phyloP scores from a whole-genome alignment of 2,329 filamentous ascomycete species.

The Alternaria alternata region DNA sequence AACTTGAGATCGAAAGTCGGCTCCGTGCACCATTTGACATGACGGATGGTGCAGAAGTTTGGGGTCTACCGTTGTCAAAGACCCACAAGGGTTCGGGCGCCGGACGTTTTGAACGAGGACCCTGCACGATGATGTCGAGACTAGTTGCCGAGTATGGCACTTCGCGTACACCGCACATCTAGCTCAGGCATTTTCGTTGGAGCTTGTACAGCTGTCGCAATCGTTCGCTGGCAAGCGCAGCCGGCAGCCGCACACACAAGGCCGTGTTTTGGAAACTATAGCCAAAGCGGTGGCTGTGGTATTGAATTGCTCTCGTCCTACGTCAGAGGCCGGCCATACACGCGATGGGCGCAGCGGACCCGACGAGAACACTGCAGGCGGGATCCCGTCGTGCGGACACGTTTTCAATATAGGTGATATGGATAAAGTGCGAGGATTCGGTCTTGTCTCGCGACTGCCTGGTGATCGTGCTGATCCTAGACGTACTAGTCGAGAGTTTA shows the following conservation, averaged over 20 bases:
- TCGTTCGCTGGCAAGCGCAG: conserved; percentile 15
- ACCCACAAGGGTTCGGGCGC: conserved; percentile 23
- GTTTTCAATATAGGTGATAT: conserved; percentile 25
- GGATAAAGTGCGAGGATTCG: conserved; percentile 12
- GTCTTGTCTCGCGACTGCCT: conserved; percentile 12
- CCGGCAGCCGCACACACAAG: conserved; percentile 2
- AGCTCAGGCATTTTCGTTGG: neutral
- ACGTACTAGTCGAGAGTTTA: conserved; percentile 21
- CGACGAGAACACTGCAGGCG: conserved; percentile 4
- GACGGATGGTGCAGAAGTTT: conserved; percentile 26
- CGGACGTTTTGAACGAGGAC: conserved; percentile 12
- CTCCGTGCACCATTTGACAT: conserved; percentile 25
- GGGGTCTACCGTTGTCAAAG: conserved; percentile 20
- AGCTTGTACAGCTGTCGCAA: conserved; percentile 1
- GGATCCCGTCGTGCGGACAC: conserved; percentile 18
- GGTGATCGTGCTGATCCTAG: conserved; percentile 30
- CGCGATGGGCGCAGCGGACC: conserved; percentile 6
- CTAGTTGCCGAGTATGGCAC: conserved; percentile 12
- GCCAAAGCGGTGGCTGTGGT: conserved; percentile 11
- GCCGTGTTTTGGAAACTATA: conserved; percentile 6
- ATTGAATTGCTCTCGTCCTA: conserved; percentile 20
- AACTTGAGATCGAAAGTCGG: conserved; percentile 10
- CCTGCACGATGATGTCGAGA: conserved; percentile 32
- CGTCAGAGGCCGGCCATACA: conserved; percentile 31
- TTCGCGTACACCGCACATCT: conserved; percentile 11